Percentiles rank a stretch among this genome's conserved stretches.
Evolutionary conservation across 2,329 filamentous ascomycete genomes (phyloP).

Genomic region (Xylogone sp.): DNA sequence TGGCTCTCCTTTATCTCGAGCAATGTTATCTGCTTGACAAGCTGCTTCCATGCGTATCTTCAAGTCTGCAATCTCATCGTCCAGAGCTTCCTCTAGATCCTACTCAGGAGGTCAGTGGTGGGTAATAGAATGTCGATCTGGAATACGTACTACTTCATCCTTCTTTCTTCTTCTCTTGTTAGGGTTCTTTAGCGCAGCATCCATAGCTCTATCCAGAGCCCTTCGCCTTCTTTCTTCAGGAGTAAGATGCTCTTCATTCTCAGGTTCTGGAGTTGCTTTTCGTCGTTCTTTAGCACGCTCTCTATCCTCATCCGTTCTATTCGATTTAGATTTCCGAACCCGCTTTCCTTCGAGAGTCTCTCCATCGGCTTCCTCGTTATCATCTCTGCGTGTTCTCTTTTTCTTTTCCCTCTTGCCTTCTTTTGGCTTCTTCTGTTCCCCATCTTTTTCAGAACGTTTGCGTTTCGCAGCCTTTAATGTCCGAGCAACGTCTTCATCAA

Average conservation of each 20-base stretch:
- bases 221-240: slow-evolving; percentile 81
- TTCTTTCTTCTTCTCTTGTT: slow-evolving; percentile 66
- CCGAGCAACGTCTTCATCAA: slow-evolving; percentile 62
- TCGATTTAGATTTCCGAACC: slow-evolving; percentile 32
- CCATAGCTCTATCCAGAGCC: slow-evolving; percentile 82
- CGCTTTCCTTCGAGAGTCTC: slow-evolving; percentile 52
- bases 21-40: slow-evolving; percentile 79
- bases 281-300: slow-evolving; percentile 31
- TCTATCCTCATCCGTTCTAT: slow-evolving; percentile 38
- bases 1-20: slow-evolving; percentile 73
- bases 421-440: slow-evolving; percentile 68
- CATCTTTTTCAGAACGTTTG: slow-evolving; percentile 59
- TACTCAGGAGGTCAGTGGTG: slow-evolving; percentile 31
- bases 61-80: slow-evolving; percentile 83
- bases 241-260: slow-evolving; percentile 74
- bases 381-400: slow-evolving; percentile 56
- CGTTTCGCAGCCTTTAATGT: slow-evolving; percentile 63
- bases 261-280: slow-evolving; percentile 54
- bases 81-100: slow-evolving; percentile 88
- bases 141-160: slow-evolving; percentile 74
- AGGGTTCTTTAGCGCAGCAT: slow-evolving; percentile 81
- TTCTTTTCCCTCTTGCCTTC: slow-evolving; percentile 63
- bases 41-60: slow-evolving; percentile 88
- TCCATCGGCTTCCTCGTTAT: slow-evolving; percentile 40
- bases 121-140: neutral